Evolutionary conservation across 2,329 filamentous ascomycete genomes (phyloP).

Genomic region (Capronia epimyces): DNA sequence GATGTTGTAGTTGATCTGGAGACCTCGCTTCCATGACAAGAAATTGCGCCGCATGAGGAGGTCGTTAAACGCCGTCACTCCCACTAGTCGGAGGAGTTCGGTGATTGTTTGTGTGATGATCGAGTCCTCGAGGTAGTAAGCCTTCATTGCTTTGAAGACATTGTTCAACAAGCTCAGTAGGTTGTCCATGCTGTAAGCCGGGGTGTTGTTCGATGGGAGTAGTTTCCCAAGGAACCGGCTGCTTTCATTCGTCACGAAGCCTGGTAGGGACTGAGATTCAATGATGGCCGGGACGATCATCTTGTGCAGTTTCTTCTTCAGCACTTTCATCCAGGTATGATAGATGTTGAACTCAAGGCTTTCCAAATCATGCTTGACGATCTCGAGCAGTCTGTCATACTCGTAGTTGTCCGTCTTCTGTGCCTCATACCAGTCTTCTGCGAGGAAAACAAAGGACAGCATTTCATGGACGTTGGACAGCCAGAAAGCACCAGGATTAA

Average conservation of each 20-base stretch:
- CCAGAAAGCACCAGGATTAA: slow-evolving; percentile 98
- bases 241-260: slow-evolving; percentile 97
- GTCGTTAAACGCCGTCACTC: slow-evolving; percentile 97
- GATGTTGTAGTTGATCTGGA: slow-evolving; percentile 99
- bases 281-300: slow-evolving; percentile 99
- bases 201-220: slow-evolving; percentile 78
- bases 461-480: slow-evolving; percentile 99
- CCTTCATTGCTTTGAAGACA: slow-evolving; percentile 98
- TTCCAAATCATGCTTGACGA: slow-evolving; percentile 98
- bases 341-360: slow-evolving; percentile 99
- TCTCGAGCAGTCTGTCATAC: slow-evolving; percentile 93
- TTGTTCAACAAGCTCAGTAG: slow-evolving; percentile 91
- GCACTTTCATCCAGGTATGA: slow-evolving; percentile 99
- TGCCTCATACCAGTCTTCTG: slow-evolving; percentile 98
- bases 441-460: slow-evolving; percentile 98
- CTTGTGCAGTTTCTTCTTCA: slow-evolving; percentile 99
- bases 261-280: slow-evolving; percentile 94
- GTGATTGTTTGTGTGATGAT: slow-evolving; percentile 96
- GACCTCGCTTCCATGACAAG: slow-evolving; percentile 96
- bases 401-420: slow-evolving; percentile 99
- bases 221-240: slow-evolving; percentile 98
- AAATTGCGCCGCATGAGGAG: slow-evolving; percentile 97
- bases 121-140: slow-evolving; percentile 91
- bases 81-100: slow-evolving; percentile 84
- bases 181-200: slow-evolving; percentile 99